Conservation (phyloP, 495 filamentous ascomycete genomes). For the Penicillium canescens region DNA sequence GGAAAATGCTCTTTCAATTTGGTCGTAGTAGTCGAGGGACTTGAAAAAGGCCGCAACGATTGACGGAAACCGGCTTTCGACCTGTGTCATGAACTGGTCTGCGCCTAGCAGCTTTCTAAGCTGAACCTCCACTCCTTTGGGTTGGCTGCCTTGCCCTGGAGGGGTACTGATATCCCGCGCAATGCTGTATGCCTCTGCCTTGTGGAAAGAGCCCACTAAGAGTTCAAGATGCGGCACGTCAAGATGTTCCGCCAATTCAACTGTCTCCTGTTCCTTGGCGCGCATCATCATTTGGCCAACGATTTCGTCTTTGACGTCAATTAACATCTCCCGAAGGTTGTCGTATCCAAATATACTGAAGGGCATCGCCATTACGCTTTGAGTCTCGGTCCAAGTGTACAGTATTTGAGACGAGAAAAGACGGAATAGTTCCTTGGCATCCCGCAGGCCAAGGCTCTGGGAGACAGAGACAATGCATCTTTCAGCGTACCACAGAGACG, state of each 20-base stretch:
- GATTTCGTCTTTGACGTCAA: slow-evolving; percentile 75
- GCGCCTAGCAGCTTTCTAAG: slow-evolving; percentile 69
- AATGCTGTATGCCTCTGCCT: slow-evolving; percentile 80
- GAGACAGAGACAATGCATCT: slow-evolving; percentile 69
- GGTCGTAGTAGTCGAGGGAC: slow-evolving; percentile 70
- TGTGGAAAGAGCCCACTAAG: slow-evolving; percentile 69
- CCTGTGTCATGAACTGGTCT: slow-evolving; percentile 57
- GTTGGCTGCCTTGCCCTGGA: slow-evolving; percentile 47
- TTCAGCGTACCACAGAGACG: slow-evolving; percentile 66
- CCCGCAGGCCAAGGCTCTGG: slow-evolving; percentile 58
- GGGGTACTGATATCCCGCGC: slow-evolving; percentile 71
- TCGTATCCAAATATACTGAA: slow-evolving; percentile 79
- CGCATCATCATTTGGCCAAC: slow-evolving; percentile 85
- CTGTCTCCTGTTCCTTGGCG: slow-evolving; percentile 61
- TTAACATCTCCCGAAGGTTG: slow-evolving; percentile 66
- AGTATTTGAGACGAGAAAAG: slow-evolving; percentile 91
- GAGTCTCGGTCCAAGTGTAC: slow-evolving; percentile 80
- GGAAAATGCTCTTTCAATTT: slow-evolving; percentile 69
- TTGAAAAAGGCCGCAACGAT: slow-evolving; percentile 74
- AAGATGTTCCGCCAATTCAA: slow-evolving; percentile 57
- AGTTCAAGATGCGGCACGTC: slow-evolving; percentile 55
- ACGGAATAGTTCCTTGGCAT: slow-evolving; percentile 71
- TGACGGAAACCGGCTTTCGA: slow-evolving; percentile 69
- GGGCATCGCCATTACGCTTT: slow-evolving; percentile 67
- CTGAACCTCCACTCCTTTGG: slow-evolving; percentile 65